These are phyloP conservation scores for Jatropha podagrica DNA, from an alignment of 441 rosid species.

Conservation along the genomic window DNA sequence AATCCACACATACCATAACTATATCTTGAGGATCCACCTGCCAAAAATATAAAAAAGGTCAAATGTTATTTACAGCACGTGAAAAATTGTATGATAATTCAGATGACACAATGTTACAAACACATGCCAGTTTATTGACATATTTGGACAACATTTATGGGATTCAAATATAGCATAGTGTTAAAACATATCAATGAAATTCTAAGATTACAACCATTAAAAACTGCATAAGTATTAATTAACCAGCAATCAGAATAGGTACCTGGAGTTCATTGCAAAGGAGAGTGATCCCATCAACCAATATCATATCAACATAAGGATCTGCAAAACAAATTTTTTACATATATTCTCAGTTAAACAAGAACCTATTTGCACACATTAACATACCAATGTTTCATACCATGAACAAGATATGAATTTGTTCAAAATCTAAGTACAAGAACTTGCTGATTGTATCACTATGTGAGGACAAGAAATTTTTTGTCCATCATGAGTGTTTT, in stretches of 20 bases:
- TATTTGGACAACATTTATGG: background rate
- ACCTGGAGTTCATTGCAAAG: slow-evolving; percentile 97
- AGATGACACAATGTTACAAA: background rate
- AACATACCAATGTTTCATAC: background rate
- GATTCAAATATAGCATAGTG: background rate
- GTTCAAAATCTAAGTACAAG: background rate
- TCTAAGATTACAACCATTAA: slow-evolving; percentile 10
- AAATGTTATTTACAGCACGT: slow-evolving; percentile 6
- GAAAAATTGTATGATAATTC: background rate
- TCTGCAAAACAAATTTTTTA: slow-evolving; percentile 47
- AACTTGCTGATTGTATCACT: background rate
- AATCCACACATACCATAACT: slow-evolving; percentile 67
- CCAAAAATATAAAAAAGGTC: slow-evolving; percentile 10
- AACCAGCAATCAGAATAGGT: slow-evolving; percentile 15
- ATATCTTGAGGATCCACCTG: slow-evolving; percentile 99
- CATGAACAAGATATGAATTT: background rate
- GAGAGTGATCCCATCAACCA: slow-evolving; percentile 81
- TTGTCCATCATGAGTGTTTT: background rate
- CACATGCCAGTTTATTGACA: background rate
- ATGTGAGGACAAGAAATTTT: background rate
- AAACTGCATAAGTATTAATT: background rate
- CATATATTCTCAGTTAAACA: slow-evolving; percentile 21
- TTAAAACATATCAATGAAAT: slow-evolving; percentile 2
- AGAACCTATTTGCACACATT: background rate
- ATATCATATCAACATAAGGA: slow-evolving; percentile 73